Evolutionary conservation across 208 protist genomes (phyloP), one percentile per base, ranked within the genome.

Genomic region (Wallacemonas sp.): DNA sequence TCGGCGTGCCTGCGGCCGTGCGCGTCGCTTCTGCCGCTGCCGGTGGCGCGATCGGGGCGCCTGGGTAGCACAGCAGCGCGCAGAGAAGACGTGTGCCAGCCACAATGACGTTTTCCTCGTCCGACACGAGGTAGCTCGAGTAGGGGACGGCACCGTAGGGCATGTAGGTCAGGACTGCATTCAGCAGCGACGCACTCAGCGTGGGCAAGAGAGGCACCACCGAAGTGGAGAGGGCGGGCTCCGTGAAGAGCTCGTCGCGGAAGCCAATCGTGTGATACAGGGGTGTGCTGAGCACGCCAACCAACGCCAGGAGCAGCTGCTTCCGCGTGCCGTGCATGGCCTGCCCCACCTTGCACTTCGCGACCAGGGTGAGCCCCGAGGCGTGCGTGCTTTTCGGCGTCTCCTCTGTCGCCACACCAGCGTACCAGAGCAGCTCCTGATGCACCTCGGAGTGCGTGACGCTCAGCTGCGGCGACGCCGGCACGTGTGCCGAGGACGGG

Each of bases 141-240:
- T 94, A 95, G 22, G 89, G 87, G n/a, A 95, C 36, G 16, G 65
- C 55, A 22, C 89, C 85, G 76, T 86, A 90, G 2, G 92, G 92
- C 2, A 74, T 48, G 49, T 89, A 95, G 20, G 72, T 79, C 14
- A 93, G 36, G 32, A 95, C 62, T 10, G 77, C 75, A 79, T 94
- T 95, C 48, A 95, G 71, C 67, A 94, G 54, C 22, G 92, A 97
- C 3, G 81, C 74, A 1, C 81, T 76, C 5, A 96, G 74, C 25
- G 88, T 91, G 8, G 84, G 86, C 55, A 90, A 66, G 57, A 93
- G 77, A 12, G 87, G 84, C 39, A 87, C 82, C 29, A 67, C 66
- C 8, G 70, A 65, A 18, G 68, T 76, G 18, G 75, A 84, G 18
- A 96, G 32, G 7, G 91, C 54, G 2, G 83, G 77, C 57, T 93